Base-by-base conservation (phyloP, 441 rosid species). In the Kokia cookei region DNA sequence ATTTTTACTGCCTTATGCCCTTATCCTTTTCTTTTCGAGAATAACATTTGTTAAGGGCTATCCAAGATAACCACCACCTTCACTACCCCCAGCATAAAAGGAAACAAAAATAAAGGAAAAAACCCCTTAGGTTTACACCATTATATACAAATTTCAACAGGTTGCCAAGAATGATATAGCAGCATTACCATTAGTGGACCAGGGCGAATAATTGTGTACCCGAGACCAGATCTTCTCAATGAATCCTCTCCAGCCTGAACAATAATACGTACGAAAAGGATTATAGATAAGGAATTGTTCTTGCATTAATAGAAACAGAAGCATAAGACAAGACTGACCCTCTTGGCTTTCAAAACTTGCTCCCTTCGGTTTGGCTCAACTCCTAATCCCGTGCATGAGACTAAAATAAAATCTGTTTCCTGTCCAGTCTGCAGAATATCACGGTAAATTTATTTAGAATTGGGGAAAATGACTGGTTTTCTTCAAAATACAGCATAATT, bases 331-430 rank as follows among this genome's bases (percentile, higher is more conserved):
- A 62, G 37, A 73, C 89, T 75, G 43, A 96, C 99, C 86, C 97
- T 90, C 87, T 92, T 96, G 75, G 97, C 93, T 84, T 92, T 91
- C 48, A 96, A 79, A 84, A 96, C 98, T 84, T 96, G 99, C 85
- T 96, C 98, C 80, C 94, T 88, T 81, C 97, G 87, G 79, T 81
- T 84, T 60, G 93, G 88, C 58, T 96, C 99, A 54, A 93, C 93
- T 73, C 97, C 97, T 45, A 82, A 84, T 79, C 98, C 97, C 35
- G 99, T 88, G 78, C 99, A 92, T 3, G 98, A 96, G 72, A 96
- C 98, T 65, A 96, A 80, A 63, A 91, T 80, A 69, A 92, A 96
- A 45, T 96, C 97, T 37, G 99, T 92, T 89, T 96, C 99, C 84
- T 89, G 97, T 72, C 99, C 97, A 22, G 90, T 83, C 98, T 96